A percentile compares a stretch with the other conserved stretches of the same genome.
phyloP scores from a whole-genome alignment of 2,329 filamentous ascomycete species.

The Penicillium oxalicum region DNA sequence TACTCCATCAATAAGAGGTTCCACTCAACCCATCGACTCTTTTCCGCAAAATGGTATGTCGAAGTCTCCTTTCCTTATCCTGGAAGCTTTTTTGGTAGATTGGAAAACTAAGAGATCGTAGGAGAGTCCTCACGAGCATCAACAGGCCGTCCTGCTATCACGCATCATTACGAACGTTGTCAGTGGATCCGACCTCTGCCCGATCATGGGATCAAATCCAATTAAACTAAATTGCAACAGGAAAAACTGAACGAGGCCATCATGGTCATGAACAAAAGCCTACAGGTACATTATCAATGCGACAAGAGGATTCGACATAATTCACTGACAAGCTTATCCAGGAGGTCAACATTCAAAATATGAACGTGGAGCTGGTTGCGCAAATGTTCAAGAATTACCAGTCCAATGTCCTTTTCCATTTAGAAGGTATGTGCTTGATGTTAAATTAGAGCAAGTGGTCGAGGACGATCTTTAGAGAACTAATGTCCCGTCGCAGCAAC shows the following conservation, averaged over 20 bases:
- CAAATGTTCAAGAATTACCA: conserved; percentile 99
- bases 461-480: not conserved
- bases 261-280: conserved; percentile 83
- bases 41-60: conserved; percentile 2
- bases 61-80: not conserved
- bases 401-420: conserved; percentile 92
- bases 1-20: not conserved
- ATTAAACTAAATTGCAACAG: conserved; percentile 42
- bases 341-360: conserved; percentile 98
- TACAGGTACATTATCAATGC: conserved; percentile 57
- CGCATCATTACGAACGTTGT: conserved; percentile 98
- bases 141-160: conserved; percentile 86
- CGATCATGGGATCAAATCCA: conserved; percentile 2
- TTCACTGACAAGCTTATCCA: conserved; percentile 33
- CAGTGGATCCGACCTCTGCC: conserved; percentile 36
- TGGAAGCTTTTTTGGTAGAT: no score
- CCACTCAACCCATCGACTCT: not conserved
- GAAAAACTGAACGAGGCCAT: conserved; percentile 97
- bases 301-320: not conserved
- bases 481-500: conserved; percentile 54
- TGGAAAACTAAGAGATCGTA: conserved; percentile 22
- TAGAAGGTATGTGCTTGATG: conserved; percentile 67
- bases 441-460: no score
- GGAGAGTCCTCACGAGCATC: conserved; percentile 97
- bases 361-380: conserved; percentile 95